Base-by-base conservation (phyloP, 1,284 basidiomycete species). In the Sporisorium iseilematis-ciliati region DNA sequence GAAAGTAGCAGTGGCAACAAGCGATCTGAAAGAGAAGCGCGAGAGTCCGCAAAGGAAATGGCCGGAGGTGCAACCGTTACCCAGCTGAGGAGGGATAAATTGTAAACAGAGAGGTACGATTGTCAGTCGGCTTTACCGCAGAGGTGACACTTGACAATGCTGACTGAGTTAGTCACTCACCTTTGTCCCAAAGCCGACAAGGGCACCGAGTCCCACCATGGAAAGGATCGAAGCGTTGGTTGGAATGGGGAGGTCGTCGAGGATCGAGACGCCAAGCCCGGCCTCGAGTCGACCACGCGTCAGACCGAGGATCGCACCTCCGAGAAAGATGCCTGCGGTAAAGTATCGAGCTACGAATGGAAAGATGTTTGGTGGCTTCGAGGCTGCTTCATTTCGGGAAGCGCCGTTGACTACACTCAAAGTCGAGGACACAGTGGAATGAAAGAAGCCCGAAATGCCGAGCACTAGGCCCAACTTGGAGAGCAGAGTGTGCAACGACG, bases 21-120 rank as follows among this genome's bases (percentile, higher is more conserved):
- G 21, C 11, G 82, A 81, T 14, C 84, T 71, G 6, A 66, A 29
- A n/a, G 79, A 81, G 21, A 83, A 45, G 23, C 82, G 77, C 5
- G 81, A 79, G 40, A 85, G 65, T 1, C 84, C 84, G 29, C 82
- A 79, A 11, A 85, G 78, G 58, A 84, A 84, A 59, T 85, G 84
- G 4, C 82, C 82, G 10, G 72, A 77, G 16, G 82, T 84, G 65
- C 82, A 85, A 10, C 81, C 84, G 11, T 65, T 66, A 7, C 80
- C 83, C 31, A 84, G 70, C 81, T 38, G 11, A 38, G 35, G 11
- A 38, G 35, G 35, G 14, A 38, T 38, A 14, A 4, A 38, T 2
- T 11, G 12, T 38, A 38, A 12, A 38, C 35, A 14, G 35, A 38
- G 35, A 38, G 35, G 35, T 14, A 38, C 10, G 35, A 38, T 14